Evolutionary conservation across 2,329 filamentous ascomycete genomes (phyloP).

Genomic region (Fusarium xylarioides): DNA sequence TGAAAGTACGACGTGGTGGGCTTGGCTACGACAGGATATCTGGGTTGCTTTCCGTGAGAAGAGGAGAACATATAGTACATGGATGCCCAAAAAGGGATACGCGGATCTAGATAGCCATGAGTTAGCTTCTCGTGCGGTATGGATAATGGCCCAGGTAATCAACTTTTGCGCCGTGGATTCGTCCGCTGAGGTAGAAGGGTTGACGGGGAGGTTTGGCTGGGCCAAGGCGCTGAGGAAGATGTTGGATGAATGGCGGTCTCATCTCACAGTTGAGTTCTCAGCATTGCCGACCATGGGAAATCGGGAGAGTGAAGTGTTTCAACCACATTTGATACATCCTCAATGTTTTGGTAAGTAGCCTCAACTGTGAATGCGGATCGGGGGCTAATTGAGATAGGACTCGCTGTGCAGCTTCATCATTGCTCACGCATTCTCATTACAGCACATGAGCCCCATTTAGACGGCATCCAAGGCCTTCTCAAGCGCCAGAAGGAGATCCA

Average conservation of each 20-base stretch:
- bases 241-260: constrained; percentile 46
- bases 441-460: constrained; percentile 34
- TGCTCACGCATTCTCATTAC: constrained; percentile 48
- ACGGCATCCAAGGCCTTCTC: constrained; percentile 54
- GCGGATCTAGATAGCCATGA: constrained; percentile 61
- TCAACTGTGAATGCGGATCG: fast-evolving
- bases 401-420: constrained; percentile 29
- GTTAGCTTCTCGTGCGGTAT: constrained; percentile 62
- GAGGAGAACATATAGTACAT: constrained; percentile 65
- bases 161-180: constrained; percentile 57
- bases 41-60: constrained; percentile 71
- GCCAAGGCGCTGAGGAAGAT: constrained; percentile 26
- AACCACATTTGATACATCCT: constrained; percentile 60
- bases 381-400: not conserved
- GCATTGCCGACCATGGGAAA: constrained; percentile 48
- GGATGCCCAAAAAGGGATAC: constrained; percentile 61
- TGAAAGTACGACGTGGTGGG: constrained; percentile 70
- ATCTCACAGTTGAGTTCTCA: constrained; percentile 50
- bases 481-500: constrained; percentile 42
- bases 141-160: constrained; percentile 64
- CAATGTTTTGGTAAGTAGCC: constrained; percentile 47
- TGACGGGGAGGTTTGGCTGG: constrained; percentile 10
- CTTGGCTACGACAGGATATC: constrained; percentile 71
- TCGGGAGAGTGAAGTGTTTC: constrained; percentile 46
- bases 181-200: not conserved